These are phyloP conservation scores for Erythrophleum fordii DNA, from an alignment of 306 rosid genomes.

Conservation along the genomic window DNA sequence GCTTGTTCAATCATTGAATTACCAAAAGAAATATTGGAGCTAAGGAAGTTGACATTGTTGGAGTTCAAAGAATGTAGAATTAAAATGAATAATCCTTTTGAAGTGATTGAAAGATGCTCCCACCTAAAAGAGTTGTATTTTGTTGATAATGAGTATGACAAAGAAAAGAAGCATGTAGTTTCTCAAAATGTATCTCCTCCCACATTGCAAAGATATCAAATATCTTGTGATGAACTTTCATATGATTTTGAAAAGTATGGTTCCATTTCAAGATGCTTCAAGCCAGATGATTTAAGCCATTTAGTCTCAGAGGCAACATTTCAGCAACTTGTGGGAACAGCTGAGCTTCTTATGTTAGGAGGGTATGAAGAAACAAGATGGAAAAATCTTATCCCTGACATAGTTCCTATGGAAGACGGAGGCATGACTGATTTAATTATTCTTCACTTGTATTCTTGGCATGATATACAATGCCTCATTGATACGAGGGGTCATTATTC, in stretches of 20 bases:
- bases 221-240: background rate
- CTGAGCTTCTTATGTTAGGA: slow-evolving; percentile 16
- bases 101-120: slow-evolving; percentile 31
- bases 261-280: background rate
- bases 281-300: background rate
- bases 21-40: background rate
- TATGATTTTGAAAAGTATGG: background rate
- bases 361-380: background rate
- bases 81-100: slow-evolving; percentile 15
- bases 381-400: slow-evolving; percentile 29
- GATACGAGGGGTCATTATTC: background rate
- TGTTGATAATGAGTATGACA: background rate
- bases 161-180: background rate
- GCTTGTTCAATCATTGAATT: slow-evolving; percentile 5
- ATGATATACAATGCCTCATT: slow-evolving; percentile 7
- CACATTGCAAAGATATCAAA: slow-evolving; percentile 30
- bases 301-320: background rate
- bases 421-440: background rate
- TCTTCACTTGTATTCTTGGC: background rate
- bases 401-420: slow-evolving; percentile 12
- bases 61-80: slow-evolving; percentile 3
- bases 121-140: slow-evolving; percentile 29
- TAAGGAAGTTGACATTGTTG: slow-evolving; percentile 32
- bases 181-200: background rate
- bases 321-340: background rate